These are phyloP conservation scores for Nitzschia inconspicua DNA, from an alignment of 108 stramenopile species.

Conservation along the genomic window DNA sequence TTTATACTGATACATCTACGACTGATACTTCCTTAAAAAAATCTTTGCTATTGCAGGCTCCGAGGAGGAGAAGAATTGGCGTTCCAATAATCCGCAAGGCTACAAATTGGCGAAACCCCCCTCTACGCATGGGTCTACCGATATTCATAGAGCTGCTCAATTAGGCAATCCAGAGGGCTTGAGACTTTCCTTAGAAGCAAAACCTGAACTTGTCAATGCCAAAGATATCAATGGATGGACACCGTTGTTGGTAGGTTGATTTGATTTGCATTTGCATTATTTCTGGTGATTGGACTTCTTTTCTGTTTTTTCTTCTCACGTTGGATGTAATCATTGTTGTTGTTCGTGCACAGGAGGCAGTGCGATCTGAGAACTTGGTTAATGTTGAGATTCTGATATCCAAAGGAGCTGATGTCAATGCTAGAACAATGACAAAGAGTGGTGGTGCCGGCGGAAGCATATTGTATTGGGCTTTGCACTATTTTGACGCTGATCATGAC, in stretches of 20 bases:
- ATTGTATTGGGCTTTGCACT: slow-evolving; percentile 28
- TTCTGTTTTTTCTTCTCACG: neutral
- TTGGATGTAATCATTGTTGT: neutral
- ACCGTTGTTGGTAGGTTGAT: slow-evolving; percentile 35
- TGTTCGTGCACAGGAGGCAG: slow-evolving; percentile 27
- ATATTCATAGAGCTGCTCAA: slow-evolving; percentile 44
- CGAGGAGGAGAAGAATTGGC: slow-evolving; percentile 21
- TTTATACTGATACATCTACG: neutral
- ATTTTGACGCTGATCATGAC: slow-evolving; percentile 17
- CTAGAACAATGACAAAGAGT: slow-evolving; percentile 22
- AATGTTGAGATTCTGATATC: slow-evolving; percentile 34
- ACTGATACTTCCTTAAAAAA: neutral
- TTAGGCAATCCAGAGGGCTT: slow-evolving; percentile 24
- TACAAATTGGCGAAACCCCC: slow-evolving; percentile 10
- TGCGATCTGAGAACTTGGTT: slow-evolving; percentile 32
- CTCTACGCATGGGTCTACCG: slow-evolving; percentile 39
- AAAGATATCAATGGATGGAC: slow-evolving; percentile 53
- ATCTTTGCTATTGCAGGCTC: slow-evolving; percentile 13
- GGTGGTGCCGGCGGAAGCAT: slow-evolving; percentile 14
- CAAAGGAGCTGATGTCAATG: slow-evolving; percentile 50
- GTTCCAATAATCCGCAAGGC: slow-evolving; percentile 7
- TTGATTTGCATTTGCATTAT: neutral
- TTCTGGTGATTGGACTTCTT: neutral
- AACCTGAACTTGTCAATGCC: slow-evolving; percentile 29
- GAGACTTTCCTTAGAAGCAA: slow-evolving; percentile 7